phyloP scores from a whole-genome alignment of 495 filamentous ascomycete species.

The Wilcoxina mikolae region DNA sequence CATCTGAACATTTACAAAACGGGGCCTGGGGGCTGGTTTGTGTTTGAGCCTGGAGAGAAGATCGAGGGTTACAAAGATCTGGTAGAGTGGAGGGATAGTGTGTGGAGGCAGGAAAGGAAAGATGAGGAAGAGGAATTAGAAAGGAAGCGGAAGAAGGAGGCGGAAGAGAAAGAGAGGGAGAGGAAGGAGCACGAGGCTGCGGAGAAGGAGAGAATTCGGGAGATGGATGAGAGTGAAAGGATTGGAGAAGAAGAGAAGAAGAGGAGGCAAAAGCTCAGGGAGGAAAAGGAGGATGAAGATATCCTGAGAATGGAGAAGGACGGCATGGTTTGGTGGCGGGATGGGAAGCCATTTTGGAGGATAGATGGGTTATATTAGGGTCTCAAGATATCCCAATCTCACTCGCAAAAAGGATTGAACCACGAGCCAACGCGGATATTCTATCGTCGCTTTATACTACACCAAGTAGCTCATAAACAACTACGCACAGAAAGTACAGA shows the following conservation, averaged over 20 bases:
- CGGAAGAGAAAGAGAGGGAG: background rate
- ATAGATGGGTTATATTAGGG: background rate
- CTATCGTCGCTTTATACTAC: background rate
- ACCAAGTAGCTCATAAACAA: background rate
- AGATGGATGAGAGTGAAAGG: background rate
- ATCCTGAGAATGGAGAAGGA: background rate
- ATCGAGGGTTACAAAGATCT: slow-evolving; percentile 1
- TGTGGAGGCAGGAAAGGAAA: slow-evolving; percentile 11
- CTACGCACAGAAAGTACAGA: background rate
- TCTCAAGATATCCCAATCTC: too few species aligned
- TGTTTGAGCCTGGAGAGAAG: background rate
- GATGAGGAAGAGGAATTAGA: slow-evolving; percentile 19
- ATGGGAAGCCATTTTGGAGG: background rate
- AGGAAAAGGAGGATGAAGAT: slow-evolving; percentile 1
- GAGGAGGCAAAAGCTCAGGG: background rate
- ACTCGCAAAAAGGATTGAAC: background rate
- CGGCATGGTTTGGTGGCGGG: background rate
- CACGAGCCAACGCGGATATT: background rate
- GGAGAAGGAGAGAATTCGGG: background rate
- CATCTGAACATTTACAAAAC: background rate
- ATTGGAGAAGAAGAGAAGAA: background rate
- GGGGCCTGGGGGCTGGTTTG: background rate
- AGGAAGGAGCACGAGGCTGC: background rate
- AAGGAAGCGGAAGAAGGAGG: too few species aligned
- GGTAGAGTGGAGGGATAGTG: slow-evolving; percentile 8